A percentile compares a stretch with the other conserved stretches of the same genome.
Evolutionary conservation across 2,329 filamentous ascomycete species (phyloP).

Genomic region (Chalara sp.): DNA sequence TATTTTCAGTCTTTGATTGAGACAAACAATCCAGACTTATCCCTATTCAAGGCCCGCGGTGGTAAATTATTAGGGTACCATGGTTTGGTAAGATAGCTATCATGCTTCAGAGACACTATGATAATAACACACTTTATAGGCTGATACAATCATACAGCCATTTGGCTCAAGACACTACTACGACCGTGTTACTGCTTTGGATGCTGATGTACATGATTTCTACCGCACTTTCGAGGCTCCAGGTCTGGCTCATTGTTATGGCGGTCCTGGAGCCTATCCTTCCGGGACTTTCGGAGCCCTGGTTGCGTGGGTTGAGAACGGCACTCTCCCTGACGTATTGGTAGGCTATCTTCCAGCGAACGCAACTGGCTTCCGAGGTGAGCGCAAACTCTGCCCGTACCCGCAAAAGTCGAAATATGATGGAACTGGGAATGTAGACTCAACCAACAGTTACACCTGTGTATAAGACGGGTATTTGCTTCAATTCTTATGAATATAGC

Average conservation of each 20-base stretch:
- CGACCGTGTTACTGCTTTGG: slow-evolving; percentile 6
- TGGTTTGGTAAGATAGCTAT: slow-evolving; percentile 1
- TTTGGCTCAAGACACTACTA: slow-evolving; percentile 15
- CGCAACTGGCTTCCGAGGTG: background rate
- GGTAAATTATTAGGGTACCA: slow-evolving; percentile 14
- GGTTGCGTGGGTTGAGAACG: slow-evolving; percentile 27
- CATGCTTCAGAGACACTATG: too few species aligned
- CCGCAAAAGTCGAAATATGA: too few species aligned
- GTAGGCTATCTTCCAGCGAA: too few species aligned
- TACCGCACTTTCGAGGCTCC: slow-evolving; percentile 27
- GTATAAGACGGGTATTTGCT: too few species aligned
- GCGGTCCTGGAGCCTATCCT: slow-evolving; percentile 15
- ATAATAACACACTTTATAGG: too few species aligned
- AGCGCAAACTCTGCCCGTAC: too few species aligned
- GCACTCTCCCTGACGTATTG: slow-evolving; percentile 20
- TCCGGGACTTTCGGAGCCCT: slow-evolving; percentile 18
- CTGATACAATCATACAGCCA: slow-evolving; percentile 7
- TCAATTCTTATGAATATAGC: too few species aligned
- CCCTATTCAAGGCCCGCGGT: slow-evolving; percentile 5
- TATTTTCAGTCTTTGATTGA: slow-evolving; percentile 10
- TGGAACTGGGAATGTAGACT: too few species aligned
- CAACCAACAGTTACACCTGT: too few species aligned
- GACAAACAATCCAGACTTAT: slow-evolving; percentile 12
- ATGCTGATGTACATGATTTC: slow-evolving; percentile 3
- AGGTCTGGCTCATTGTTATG: slow-evolving; percentile 27